Percentiles rank a stretch among this genome's conserved stretches.
These are phyloP conservation scores for Penicillium sclerotiorum DNA, from an alignment of 2,329 filamentous ascomycete genomes.

Conservation along the genomic window DNA sequence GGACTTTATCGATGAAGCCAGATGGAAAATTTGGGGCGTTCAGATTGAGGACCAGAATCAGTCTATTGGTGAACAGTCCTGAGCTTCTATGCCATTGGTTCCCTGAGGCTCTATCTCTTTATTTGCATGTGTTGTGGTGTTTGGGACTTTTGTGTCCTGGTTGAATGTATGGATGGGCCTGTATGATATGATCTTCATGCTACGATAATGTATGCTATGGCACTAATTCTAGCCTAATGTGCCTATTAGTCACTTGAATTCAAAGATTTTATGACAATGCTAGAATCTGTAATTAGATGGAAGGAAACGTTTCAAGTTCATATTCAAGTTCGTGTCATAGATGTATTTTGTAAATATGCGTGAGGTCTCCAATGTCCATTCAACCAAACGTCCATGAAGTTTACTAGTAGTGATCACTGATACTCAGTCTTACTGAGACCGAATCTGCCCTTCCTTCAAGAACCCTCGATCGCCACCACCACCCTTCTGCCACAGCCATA, in stretches of 20 bases:
- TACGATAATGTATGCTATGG: conserved; percentile 14
- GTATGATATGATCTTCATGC: conserved; percentile 20
- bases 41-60: conserved; percentile 30
- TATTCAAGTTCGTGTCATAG: no score
- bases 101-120: conserved; percentile 5
- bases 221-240: no score
- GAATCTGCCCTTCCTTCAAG: conserved; percentile 36
- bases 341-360: no score
- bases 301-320: no score
- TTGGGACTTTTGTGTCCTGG: not conserved
- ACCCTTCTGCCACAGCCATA: conserved; percentile 84
- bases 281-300: no score
- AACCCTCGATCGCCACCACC: conserved; percentile 52
- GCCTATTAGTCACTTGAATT: no score
- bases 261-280: no score
- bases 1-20: conserved; percentile 44
- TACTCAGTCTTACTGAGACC: conserved; percentile 10
- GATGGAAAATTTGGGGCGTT: conserved; percentile 47
- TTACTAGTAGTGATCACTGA: no score
- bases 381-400: no score
- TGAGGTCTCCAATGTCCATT: no score
- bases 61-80: not conserved
- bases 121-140: conserved; percentile 2
- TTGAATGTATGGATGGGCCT: conserved; percentile 5
- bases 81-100: conserved; percentile 4